These are phyloP conservation scores for Dendrothele bispora DNA, from an alignment of 768 basidiomycete species.

Conservation along the genomic window DNA sequence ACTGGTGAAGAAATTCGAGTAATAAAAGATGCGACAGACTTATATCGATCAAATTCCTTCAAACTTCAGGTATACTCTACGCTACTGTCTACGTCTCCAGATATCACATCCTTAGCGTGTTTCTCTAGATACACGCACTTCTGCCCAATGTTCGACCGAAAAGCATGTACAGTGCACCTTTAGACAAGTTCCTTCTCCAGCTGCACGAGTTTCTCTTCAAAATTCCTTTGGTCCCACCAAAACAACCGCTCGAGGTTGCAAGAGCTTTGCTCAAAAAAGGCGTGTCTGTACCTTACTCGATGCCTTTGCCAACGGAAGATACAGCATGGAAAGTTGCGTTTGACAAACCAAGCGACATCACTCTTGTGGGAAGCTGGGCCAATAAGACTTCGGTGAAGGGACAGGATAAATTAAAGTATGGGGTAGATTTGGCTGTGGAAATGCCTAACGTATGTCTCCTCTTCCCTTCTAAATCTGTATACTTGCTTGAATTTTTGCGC, in stretches of 20 bases:
- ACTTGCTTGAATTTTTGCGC: no score
- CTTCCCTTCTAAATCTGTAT: no score
- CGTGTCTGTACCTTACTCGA: constrained; percentile 65
- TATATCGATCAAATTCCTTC: constrained; percentile 79
- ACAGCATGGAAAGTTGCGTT: constrained; percentile 90
- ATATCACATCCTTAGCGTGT: constrained; percentile 14
- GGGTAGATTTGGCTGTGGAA: constrained; percentile 79
- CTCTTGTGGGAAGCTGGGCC: constrained; percentile 85
- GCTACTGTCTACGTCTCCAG: not conserved
- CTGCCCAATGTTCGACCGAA: constrained; percentile 77
- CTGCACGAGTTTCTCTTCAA: constrained; percentile 67
- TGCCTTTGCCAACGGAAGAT: constrained; percentile 72
- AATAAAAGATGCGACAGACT: constrained; percentile 72
- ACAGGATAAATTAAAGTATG: constrained; percentile 62
- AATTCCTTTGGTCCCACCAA: constrained; percentile 55
- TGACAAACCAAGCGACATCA: constrained; percentile 72
- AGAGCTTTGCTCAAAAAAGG: constrained; percentile 50
- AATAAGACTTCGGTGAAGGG: constrained; percentile 73
- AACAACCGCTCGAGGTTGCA: constrained; percentile 68
- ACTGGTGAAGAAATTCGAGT: constrained; percentile 68
- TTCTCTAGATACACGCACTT: constrained; percentile 72
- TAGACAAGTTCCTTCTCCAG: constrained; percentile 67
- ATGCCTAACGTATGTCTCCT: constrained; percentile 54
- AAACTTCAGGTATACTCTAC: constrained; percentile 69
- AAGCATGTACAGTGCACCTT: constrained; percentile 47